These are phyloP conservation scores for Acacia crassicarpa DNA, from an alignment of 306 rosid species.

Conservation along the genomic window DNA sequence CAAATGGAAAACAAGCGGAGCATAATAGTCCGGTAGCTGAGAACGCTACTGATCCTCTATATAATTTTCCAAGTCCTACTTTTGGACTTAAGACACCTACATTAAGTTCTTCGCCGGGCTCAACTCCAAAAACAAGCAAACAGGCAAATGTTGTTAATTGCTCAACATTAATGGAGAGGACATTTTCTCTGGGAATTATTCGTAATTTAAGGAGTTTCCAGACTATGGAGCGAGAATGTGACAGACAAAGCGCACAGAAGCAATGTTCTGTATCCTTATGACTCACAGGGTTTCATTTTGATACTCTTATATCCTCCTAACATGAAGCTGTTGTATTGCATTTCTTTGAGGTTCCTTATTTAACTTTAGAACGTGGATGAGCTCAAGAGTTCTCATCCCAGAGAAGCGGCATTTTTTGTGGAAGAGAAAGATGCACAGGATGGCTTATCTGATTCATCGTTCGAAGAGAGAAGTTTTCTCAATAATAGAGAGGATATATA, in stretches of 20 bases:
- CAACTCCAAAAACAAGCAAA: slow-evolving; percentile 47
- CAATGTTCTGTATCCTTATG: slow-evolving; percentile 71
- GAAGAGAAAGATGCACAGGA: slow-evolving; percentile 46
- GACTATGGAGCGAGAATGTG: slow-evolving; percentile 41
- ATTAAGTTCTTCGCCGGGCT: slow-evolving; percentile 51
- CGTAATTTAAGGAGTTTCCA: slow-evolving; percentile 46
- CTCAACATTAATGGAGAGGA: slow-evolving; percentile 44
- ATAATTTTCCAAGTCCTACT: slow-evolving; percentile 60
- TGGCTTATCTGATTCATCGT: slow-evolving; percentile 55
- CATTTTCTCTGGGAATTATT: slow-evolving; percentile 46
- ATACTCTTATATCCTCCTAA: slow-evolving; percentile 25
- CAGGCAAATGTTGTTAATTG: slow-evolving; percentile 35
- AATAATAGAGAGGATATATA: slow-evolving; percentile 29
- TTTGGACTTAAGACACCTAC: slow-evolving; percentile 53
- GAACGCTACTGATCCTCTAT: slow-evolving; percentile 45
- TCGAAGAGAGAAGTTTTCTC: slow-evolving; percentile 49
- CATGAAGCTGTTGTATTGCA: slow-evolving; percentile 28
- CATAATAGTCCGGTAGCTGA: slow-evolving; percentile 34
- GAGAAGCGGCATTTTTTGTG: slow-evolving; percentile 37
- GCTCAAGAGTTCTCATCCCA: slow-evolving; percentile 37
- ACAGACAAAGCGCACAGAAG: slow-evolving; percentile 34
- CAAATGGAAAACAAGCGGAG: slow-evolving; percentile 44
- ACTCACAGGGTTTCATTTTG: slow-evolving; percentile 25
- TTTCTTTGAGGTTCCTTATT: slow-evolving; percentile 57
- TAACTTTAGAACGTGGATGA: slow-evolving; percentile 58